phyloP scores from a whole-genome alignment of 305 asterid genomes.

The Solanum chacoense region DNA sequence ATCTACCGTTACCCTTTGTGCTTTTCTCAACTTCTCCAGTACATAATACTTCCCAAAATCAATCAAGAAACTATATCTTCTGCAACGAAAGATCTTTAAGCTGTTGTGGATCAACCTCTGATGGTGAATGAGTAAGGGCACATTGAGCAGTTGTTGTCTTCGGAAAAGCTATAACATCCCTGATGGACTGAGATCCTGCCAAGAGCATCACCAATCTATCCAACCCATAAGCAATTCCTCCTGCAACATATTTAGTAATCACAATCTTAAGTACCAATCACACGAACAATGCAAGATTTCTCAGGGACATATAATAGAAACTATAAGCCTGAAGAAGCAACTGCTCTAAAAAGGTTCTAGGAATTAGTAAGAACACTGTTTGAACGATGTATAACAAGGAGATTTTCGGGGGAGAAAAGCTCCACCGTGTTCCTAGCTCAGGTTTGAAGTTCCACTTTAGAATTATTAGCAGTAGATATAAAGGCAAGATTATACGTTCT shows the following conservation, averaged over 20 bases:
- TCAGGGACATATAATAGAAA: neutral
- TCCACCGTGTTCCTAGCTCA: neutral
- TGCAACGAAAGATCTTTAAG: conserved; percentile 59
- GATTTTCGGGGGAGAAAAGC: neutral
- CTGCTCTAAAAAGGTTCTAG: neutral
- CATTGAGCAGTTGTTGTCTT: conserved; percentile 90
- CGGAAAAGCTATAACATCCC: conserved; percentile 96
- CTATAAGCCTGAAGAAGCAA: neutral
- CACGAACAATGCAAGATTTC: neutral
- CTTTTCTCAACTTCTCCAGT: neutral
- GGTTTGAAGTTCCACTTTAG: neutral
- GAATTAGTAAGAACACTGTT: neutral
- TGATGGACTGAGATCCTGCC: conserved; percentile 67
- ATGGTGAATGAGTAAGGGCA: conserved; percentile 86
- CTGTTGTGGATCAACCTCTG: conserved; percentile 72
- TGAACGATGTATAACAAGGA: neutral
- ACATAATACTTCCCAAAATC: neutral
- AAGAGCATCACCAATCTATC: conserved; percentile 87
- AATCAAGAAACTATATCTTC: conserved; percentile 8
- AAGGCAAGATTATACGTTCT: neutral
- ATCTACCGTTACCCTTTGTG: neutral
- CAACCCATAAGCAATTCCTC: conserved; percentile 90
- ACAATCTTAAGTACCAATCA: neutral
- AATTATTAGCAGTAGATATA: neutral
- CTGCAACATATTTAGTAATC: conserved; percentile 16